Evolutionary conservation across 2,329 filamentous ascomycete genomes (phyloP), one percentile per base, ranked within the genome.

Genomic region (Hypoxylon sp.): DNA sequence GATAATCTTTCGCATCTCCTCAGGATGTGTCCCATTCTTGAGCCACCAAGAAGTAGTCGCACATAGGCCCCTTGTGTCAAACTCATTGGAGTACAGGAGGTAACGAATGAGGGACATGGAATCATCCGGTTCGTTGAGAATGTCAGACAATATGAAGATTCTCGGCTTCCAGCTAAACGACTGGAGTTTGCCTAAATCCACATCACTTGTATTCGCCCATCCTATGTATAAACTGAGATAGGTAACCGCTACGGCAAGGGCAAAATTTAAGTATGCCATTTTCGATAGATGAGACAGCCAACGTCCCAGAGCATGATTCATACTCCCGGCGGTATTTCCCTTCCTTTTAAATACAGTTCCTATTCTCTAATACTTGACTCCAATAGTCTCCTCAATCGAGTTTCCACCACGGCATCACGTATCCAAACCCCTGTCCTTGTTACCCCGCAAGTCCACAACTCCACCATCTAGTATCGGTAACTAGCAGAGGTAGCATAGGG

Each of bases 101-200:
- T 41, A 42, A 4, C 45, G 36, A 11, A 49, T 23, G 11, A 46
- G 49, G 4, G 41, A 46, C 41, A 52, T 52, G 3, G 41, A 47
- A 15, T 47, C 49, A 7, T 52, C 49, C 2, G 34, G 41, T 12
- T 52, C 35, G 5, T 51, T 51, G n/a, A 44, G 32, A 20, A 44
- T 38, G 11, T 44, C 47, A 1, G 40, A 27, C 19, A 51, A 21
- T 21, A 44, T 44, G 15, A 51, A 51, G 3, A 38, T 13, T 12
- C 47, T 26, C 11, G 47, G 38, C 29, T 43, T 50, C 32, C 40
- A 50, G 23, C 19, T 23, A 12, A 43, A 50, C 3, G 26, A 43
- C 19, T 50, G 38, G 11, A 50, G 46, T 13, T 31, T 50, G 19
- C 8, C 15, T 5, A 31, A 11, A 11, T 43, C 38, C 20, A 15